A percentile compares a stretch with the other conserved stretches of the same genome.
Evolutionary conservation across 2,329 filamentous ascomycete genomes (phyloP).

Genomic region (Pleoardoris graminearum): DNA sequence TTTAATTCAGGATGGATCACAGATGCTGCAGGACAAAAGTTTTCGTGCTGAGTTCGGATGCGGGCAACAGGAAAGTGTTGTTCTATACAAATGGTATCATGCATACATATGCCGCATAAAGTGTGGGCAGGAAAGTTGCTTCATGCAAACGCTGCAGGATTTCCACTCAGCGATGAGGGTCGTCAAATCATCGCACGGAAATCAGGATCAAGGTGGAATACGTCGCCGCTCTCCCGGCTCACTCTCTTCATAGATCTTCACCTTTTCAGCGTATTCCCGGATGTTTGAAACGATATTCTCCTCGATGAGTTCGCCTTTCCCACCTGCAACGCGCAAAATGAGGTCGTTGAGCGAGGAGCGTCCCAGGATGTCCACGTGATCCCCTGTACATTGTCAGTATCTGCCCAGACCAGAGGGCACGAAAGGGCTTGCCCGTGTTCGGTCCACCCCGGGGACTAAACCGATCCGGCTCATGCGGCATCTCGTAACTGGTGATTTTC

Average conservation of each 20-base stretch:
- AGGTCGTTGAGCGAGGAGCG: constrained; percentile 88
- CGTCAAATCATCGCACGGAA: too few relatives aligned
- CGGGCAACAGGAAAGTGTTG: too few relatives aligned
- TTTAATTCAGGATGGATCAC: too few relatives aligned
- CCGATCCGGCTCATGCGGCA: constrained; percentile 92
- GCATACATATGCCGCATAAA: too few relatives aligned
- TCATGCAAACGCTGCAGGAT: too few relatives aligned
- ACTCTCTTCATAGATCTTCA: constrained; percentile 72
- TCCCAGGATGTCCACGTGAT: constrained; percentile 96
- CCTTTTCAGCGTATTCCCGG: constrained; percentile 75
- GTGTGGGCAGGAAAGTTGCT: too few relatives aligned
- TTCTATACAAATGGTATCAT: too few relatives aligned
- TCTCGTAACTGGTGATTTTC: constrained; percentile 85
- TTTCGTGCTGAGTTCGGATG: too few relatives aligned
- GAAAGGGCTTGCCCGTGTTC: constrained; percentile 57
- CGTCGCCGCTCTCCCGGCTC: constrained; percentile 7
- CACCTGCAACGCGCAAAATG: constrained; percentile 82
- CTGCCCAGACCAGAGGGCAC: background rate
- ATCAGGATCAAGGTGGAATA: constrained; percentile 8
- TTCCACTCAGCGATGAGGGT: too few relatives aligned
- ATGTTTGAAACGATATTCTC: constrained; percentile 83
- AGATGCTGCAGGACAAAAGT: too few relatives aligned
- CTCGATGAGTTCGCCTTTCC: constrained; percentile 76
- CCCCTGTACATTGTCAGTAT: constrained; percentile 56
- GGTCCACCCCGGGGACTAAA: constrained; percentile 79